Base-by-base conservation (phyloP, 2,329 filamentous ascomycete species). In the Scedosporium apiospermum region DNA sequence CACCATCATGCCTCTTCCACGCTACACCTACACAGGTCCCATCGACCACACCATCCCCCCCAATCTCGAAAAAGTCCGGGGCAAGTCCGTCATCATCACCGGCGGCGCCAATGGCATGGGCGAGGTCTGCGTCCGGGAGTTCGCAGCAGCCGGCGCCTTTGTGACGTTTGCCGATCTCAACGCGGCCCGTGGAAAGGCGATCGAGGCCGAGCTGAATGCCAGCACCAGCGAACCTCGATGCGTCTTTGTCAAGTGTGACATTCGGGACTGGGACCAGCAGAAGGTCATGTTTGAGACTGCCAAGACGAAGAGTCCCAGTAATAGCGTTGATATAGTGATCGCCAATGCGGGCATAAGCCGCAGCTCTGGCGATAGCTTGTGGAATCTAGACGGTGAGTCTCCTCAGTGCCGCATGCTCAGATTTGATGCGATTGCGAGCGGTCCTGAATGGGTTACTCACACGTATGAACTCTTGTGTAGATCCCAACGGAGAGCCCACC, bases 61-160 rank as follows among this genome's bases (percentile, higher is more conserved):
- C 9, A 75, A 80, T 65, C 64, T 66, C n/a, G 69, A 67, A 49
- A 70, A 73, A 44, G 65, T 78, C 7, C 69, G 67, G 3, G 77
- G 75, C 30, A 81, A 80, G 65, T 77, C 75, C 0, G 77, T 79
- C 26, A 72, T 81, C 23, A 73, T 81, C 16, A 81, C 78, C 1
- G 78, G 78, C n/a, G 79, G 78, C 10, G 78, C 72, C 42, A 75
- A 73, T 63, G 76, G 76, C 23, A 75, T 78, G 63, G 76, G 75
- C 6, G 72, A 76, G 64, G 68, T 66, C 0, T 74, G 71, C 26
- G 73, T 75, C 0, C 65, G 71, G 3, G 69, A 70, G 4, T 77
- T 77, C 58, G 69, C 67, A 9, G 68, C 65, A 3, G 71, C 73
- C 5, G 75, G 76, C 6, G 75, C 75, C 2, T 77, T 71, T 62